Conservation (phyloP, 1,284 basidiomycete species). For the Ustilago vetiveriae region DNA sequence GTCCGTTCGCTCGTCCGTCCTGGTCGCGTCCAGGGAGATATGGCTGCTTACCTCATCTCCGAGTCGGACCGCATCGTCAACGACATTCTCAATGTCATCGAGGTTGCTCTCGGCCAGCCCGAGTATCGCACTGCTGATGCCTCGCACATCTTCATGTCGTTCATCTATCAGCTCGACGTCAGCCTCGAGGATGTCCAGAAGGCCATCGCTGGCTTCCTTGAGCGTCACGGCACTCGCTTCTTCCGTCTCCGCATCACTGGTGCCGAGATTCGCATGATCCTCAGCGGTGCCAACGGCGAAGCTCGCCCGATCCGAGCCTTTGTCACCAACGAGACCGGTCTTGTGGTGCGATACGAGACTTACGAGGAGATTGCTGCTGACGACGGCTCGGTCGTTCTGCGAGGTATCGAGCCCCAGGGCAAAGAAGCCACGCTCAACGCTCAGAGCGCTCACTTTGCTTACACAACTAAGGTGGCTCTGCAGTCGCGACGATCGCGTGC, state of each 20-base stretch:
- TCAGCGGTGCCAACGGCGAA: conserved; percentile 86
- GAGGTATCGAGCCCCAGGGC: conserved; percentile 71
- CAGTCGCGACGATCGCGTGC: conserved; percentile 99
- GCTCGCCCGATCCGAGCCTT: conserved; percentile 94
- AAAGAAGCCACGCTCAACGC: conserved; percentile 55
- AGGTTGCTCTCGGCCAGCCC: conserved; percentile 69
- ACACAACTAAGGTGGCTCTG: conserved; percentile 97
- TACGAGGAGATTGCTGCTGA: conserved; percentile 98
- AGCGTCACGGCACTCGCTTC: conserved; percentile 88
- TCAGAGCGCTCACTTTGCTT: conserved; percentile 70
- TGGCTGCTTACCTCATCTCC: conserved; percentile 96
- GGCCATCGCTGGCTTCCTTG: conserved; percentile 96
- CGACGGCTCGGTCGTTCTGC: conserved; percentile 90
- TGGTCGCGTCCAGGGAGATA: conserved; percentile 86
- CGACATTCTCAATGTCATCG: conserved; percentile 90
- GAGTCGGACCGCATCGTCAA: conserved; percentile 97
- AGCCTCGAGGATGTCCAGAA: conserved; percentile 95
- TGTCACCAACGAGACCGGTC: conserved; percentile 98
- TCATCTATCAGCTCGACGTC: conserved; percentile 94
- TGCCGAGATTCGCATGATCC: conserved; percentile 93
- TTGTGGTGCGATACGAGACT: conserved; percentile 98
- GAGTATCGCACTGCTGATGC: conserved; percentile 65
- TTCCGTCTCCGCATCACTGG: conserved; percentile 98
- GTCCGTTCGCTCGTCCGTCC: conserved; percentile 95
- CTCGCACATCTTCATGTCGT: conserved; percentile 77